These are phyloP conservation scores for Annulohypoxylon maeteangense DNA, from an alignment of 495 filamentous ascomycete species.

Conservation along the genomic window DNA sequence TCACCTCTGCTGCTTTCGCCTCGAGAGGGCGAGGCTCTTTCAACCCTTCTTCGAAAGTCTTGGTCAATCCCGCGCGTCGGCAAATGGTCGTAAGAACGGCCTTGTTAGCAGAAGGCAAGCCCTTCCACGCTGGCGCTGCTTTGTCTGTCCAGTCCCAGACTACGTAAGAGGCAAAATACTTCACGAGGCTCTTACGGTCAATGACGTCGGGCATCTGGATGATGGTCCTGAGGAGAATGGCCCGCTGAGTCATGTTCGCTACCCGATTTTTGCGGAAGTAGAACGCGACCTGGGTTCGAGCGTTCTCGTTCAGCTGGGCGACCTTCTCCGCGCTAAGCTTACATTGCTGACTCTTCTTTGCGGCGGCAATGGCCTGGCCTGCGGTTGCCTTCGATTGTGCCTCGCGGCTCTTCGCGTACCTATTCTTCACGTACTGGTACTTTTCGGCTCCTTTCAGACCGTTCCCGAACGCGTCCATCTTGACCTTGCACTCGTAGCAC, in stretches of 20 bases:
- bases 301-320: conserved; percentile 15
- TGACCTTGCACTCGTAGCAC: conserved; percentile 13
- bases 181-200: conserved; percentile 6
- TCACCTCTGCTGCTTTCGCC: not conserved
- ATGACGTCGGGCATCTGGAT: conserved; percentile 15
- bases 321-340: not conserved
- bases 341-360: conserved; percentile 5
- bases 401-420: not conserved
- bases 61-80: not conserved
- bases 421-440: not conserved
- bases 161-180: conserved; percentile 3
- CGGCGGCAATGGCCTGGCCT: not conserved
- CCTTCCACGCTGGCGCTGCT: not conserved
- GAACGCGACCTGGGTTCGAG: conserved; percentile 9
- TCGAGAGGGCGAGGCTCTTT: not conserved
- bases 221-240: conserved; percentile 24
- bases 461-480: not conserved
- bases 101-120: not conserved
- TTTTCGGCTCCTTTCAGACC: not conserved
- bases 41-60: conserved; percentile 1
- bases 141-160: conserved; percentile 2
- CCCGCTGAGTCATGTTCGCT: not conserved
- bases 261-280: not conserved
- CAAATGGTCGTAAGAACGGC: not conserved
- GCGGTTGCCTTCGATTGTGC: not conserved